Evolutionary conservation across 352 stramenopile species (phyloP), one percentile per base, ranked within the genome.

Genomic region (Salisapilia sapeloensis): DNA sequence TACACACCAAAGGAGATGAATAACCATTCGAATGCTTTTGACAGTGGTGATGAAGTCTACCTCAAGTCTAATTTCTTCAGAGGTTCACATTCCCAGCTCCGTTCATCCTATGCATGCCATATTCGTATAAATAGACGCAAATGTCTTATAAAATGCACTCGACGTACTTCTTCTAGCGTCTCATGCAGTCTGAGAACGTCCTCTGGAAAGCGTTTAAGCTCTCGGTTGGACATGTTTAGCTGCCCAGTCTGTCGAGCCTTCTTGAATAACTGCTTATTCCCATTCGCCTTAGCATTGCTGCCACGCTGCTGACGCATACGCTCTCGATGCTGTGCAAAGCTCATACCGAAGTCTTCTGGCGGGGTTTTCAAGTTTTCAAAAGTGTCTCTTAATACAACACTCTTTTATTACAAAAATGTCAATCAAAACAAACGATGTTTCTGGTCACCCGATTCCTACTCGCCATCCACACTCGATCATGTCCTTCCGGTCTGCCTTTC

Each of bases 21-120:
- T 36, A 11, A 35, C 9, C 7, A 11, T 11, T 31, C 24, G 24
- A 20, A 35, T 11, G 12, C 29, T 8, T 10, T 3, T 2, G 2
- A 21, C 21, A 8, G 26, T 25, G 6, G 35, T 41, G 17, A 1
- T 17, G 11, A 32, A 28, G 12, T 25, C 16, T 30, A 81, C 62
- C 69, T 86, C 18, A 86, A 40, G 36, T 86, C 71, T 21, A 77
- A 39, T 42, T 86, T 86, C 22, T 55, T 49, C 9, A 86, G 56
- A 28, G 63, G 42, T 13, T 49, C 48, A 38, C 66, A 79, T 39
- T 86, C 71, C 71, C 66, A 86, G 30, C 53, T 75, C 18, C 56
- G 57, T 38, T 86, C 71, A 38, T 77, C 64, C 54, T 66, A 27
- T 17, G 38, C 13, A 30, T 10, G 21, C 4, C 16, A 29, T 6